Conservation (phyloP, 2,329 filamentous ascomycete genomes). For the Fusarium siculi region DNA sequence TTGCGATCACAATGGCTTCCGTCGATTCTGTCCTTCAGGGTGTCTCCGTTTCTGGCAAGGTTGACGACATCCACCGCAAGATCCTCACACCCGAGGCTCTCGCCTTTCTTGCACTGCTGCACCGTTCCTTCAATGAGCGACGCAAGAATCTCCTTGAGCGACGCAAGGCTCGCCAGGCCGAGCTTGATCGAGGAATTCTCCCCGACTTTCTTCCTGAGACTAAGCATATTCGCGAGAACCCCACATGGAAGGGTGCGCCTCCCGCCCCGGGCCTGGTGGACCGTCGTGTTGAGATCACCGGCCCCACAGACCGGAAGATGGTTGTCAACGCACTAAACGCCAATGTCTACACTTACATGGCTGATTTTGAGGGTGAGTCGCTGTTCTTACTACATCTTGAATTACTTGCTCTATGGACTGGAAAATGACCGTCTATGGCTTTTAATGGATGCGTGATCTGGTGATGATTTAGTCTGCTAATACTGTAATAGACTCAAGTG, state of each 20-base stretch:
- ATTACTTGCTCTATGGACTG: neutral
- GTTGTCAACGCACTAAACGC: slow-evolving; percentile 97
- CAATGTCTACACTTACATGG: slow-evolving; percentile 99
- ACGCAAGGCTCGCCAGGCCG: slow-evolving; percentile 85
- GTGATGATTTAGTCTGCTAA: slow-evolving; percentile 19
- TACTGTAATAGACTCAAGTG: slow-evolving; percentile 78
- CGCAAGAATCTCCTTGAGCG: slow-evolving; percentile 91
- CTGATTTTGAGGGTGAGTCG: slow-evolving; percentile 90
- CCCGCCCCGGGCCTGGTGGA: slow-evolving; percentile 94
- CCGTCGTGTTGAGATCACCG: slow-evolving; percentile 95
- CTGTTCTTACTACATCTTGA: neutral
- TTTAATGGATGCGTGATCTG: neutral
- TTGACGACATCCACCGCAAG: slow-evolving; percentile 84
- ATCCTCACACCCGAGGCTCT: slow-evolving; percentile 91
- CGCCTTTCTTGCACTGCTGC: slow-evolving; percentile 91
- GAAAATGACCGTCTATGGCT: no score
- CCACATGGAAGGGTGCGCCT: slow-evolving; percentile 90
- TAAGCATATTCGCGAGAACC: slow-evolving; percentile 91
- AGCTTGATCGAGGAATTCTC: slow-evolving; percentile 88
- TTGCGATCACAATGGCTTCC: slow-evolving; percentile 65
- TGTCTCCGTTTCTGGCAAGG: slow-evolving; percentile 83
- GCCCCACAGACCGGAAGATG: slow-evolving; percentile 98
- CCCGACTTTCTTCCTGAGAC: slow-evolving; percentile 98
- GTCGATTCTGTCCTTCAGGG: slow-evolving; percentile 85
- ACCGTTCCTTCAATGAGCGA: slow-evolving; percentile 91